Conservation (phyloP, 2,329 filamentous ascomycete genomes). For the Hymenoscyphus infarciens region DNA sequence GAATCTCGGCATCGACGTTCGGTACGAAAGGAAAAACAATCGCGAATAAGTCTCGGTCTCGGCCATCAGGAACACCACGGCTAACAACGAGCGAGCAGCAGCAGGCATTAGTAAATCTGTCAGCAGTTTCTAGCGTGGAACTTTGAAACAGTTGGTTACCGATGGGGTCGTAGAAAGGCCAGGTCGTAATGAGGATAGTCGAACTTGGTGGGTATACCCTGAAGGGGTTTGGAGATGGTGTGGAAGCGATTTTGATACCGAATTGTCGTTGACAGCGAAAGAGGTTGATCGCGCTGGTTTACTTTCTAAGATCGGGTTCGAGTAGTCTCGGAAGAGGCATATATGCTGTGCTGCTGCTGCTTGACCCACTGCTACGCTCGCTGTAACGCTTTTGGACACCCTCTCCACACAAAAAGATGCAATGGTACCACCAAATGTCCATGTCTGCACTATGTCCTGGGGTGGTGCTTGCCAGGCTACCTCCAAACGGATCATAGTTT, state of each 20-base stretch:
- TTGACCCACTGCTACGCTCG: slow-evolving; percentile 49
- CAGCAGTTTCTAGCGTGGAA: slow-evolving; percentile 16
- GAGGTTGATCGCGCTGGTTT: not conserved
- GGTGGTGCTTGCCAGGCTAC: slow-evolving; percentile 53
- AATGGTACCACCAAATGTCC: slow-evolving; percentile 24
- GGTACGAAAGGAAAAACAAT: slow-evolving; percentile 27
- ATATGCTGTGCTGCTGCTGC: slow-evolving; percentile 39
- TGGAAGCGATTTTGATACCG: not conserved
- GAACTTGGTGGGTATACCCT: too few species aligned
- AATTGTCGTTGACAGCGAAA: not conserved
- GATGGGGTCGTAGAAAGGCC: not conserved
- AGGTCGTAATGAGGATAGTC: too few species aligned
- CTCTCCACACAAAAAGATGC: slow-evolving; percentile 1
- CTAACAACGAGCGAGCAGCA: slow-evolving; percentile 61
- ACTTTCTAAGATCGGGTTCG: not conserved
- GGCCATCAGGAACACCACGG: slow-evolving; percentile 33
- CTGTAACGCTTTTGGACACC: slow-evolving; percentile 38
- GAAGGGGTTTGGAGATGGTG: too few species aligned
- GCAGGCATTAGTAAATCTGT: slow-evolving; percentile 44
- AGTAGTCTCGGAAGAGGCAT: not conserved
- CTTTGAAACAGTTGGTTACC: not conserved
- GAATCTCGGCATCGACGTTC: slow-evolving; percentile 31
- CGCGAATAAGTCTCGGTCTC: slow-evolving; percentile 26
- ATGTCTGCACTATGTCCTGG: slow-evolving; percentile 36
- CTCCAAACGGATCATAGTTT: slow-evolving; percentile 38